Conservation (phyloP, 768 basidiomycete species). For the Neoboletus magnificus region DNA sequence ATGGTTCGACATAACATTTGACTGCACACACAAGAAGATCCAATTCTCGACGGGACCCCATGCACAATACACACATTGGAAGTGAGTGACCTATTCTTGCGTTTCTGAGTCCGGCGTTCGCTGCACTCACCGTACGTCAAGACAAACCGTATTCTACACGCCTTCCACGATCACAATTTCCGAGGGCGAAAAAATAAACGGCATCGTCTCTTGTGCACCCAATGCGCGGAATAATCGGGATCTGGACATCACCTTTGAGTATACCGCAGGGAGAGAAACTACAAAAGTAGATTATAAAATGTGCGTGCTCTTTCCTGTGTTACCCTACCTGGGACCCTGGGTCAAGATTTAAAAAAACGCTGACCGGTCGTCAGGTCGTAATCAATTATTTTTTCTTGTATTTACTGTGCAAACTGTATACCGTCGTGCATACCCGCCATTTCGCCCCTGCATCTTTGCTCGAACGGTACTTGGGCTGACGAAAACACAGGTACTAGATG, state of each 20-base stretch:
- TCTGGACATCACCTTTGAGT: conserved; percentile 83
- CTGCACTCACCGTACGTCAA: conserved; percentile 24
- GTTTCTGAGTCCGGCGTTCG: neutral
- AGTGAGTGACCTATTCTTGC: conserved; percentile 50
- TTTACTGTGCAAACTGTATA: conserved; percentile 13
- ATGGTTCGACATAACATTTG: conserved; percentile 98
- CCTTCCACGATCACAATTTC: conserved; percentile 68
- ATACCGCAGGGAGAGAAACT: conserved; percentile 42
- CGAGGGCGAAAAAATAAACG: conserved; percentile 70
- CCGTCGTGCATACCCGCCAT: conserved; percentile 6
- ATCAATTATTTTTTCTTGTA: conserved; percentile 30
- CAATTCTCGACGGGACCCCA: conserved; percentile 98
- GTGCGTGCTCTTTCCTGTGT: conserved; percentile 51
- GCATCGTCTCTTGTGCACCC: conserved; percentile 74
- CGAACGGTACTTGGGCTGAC: conserved; percentile 7
- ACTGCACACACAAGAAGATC: conserved; percentile 93
- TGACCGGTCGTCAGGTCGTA: conserved; percentile 76
- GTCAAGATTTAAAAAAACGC: conserved; percentile 37
- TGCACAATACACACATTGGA: conserved; percentile 95
- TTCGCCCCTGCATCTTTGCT: neutral
- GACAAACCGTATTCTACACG: conserved; percentile 98
- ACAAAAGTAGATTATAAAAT: conserved; percentile 71
- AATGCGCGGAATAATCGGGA: conserved; percentile 94
- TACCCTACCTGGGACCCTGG: conserved; percentile 10
- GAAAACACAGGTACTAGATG: conserved; percentile 28